Evolutionary conservation across 2,329 filamentous ascomycete genomes (phyloP), one percentile per base, ranked within the genome.

Genomic region (Fusarium floridanum): DNA sequence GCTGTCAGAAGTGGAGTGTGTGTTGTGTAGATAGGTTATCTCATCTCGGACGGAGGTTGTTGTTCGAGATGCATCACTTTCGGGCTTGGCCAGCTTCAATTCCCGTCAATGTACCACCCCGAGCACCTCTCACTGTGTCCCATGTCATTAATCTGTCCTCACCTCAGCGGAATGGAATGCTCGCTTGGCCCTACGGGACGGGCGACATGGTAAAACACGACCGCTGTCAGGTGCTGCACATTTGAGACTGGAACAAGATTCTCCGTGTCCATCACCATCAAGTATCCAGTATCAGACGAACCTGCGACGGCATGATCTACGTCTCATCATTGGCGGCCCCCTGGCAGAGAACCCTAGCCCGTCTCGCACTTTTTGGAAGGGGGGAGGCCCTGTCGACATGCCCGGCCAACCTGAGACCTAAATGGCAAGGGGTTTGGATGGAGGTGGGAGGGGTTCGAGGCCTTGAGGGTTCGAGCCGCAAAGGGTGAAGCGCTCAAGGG

Each of bases 341-440:
- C 70, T 55, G 48, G 48, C 12, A 17, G 20, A 17, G 14, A 50
- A 66, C 61, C 70, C 72, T 71, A 41, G 72, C 27, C 27, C 34
- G n/a, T 34, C 45, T 50, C 6, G 45, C 53, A 50, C 20, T 43
- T 55, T 73, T 73, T 61, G 45, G 27, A 41, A 32, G 32, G 32
- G 53, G 63, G 53, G 53, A 37, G 62, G 39, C 50, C 67, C 68
- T 69, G 73, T 67, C 74, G 67, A 56, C 61, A 62, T 62, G 61
- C 55, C 53, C 17, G 76, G 66, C 64, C 66, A 78, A 78, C 76
- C 76, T 78, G 76, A 78, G 76, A 78, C 76, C 61, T 39, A 67
- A 55, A 72, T 69, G 64, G 68, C 64, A 71, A 73, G 70, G 70
- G 70, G 70, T 70, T 71, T 68, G 57, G 64, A 70, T 67, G 68